These are phyloP conservation scores for Phenoliferia sp. DNA, from an alignment of 1,284 basidiomycete genomes.

Conservation along the genomic window DNA sequence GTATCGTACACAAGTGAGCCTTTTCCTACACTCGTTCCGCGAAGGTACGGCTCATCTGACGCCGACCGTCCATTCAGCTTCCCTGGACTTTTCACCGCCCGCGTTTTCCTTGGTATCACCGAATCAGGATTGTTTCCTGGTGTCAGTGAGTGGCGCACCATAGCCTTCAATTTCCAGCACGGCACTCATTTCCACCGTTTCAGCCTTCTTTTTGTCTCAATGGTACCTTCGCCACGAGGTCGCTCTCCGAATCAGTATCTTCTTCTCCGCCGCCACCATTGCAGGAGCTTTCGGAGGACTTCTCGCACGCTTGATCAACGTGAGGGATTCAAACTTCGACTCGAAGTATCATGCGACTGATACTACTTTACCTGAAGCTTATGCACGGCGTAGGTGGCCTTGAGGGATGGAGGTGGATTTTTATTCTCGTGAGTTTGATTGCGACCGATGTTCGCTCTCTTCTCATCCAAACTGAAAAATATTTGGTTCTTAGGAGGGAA, in stretches of 20 bases:
- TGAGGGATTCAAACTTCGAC: not conserved
- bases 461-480: not conserved
- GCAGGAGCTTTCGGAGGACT: conserved; percentile 43
- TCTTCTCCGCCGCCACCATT: conserved; percentile 48
- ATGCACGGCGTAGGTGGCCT: conserved; percentile 22
- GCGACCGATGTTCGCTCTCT: too few relatives aligned
- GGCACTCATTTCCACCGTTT: not conserved
- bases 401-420: conserved; percentile 31
- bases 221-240: conserved; percentile 34
- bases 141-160: not conserved
- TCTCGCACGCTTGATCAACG: conserved; percentile 6
- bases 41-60: not conserved
- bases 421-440: conserved; percentile 39
- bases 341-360: not conserved
- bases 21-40: not conserved
- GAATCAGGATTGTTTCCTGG: conserved; percentile 37
- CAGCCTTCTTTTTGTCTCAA: not conserved
- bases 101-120: conserved; percentile 39
- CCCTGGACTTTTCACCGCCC: conserved; percentile 42
- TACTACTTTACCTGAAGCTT: not conserved
- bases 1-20: conserved; percentile 53
- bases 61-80: conserved; percentile 45
- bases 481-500: conserved; percentile 36
- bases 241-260: conserved; percentile 44
- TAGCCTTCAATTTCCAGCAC: not conserved